Conservation (phyloP, 805 yeast species). For the Brettanomyces sp. region DNA sequence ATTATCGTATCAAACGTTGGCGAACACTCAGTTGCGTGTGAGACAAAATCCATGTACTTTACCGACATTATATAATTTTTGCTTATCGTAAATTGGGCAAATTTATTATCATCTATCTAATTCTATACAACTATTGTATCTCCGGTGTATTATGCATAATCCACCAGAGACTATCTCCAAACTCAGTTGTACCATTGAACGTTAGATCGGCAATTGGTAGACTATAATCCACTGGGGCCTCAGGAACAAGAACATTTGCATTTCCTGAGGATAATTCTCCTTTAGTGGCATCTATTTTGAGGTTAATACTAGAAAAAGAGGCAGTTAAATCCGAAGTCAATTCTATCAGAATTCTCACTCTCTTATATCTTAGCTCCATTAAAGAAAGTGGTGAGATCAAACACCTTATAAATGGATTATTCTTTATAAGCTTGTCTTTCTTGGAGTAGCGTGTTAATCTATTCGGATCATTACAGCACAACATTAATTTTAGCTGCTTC, state of each 20-base stretch:
- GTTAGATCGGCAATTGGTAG: constrained; percentile 29
- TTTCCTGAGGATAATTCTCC: too few species aligned
- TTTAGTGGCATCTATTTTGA: neutral
- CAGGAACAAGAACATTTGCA: neutral
- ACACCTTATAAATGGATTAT: constrained; percentile 14
- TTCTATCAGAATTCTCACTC: constrained; percentile 6
- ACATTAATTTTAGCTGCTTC: constrained; percentile 7
- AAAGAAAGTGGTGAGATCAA: constrained; percentile 13
- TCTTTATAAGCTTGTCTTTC: neutral
- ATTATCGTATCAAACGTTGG: too few species aligned
- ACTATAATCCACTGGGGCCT: constrained; percentile 17
- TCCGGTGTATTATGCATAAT: constrained; percentile 22
- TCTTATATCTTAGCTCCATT: constrained; percentile 6
- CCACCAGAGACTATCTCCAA: constrained; percentile 52
- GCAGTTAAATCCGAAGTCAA: constrained; percentile 9
- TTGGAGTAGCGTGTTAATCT: neutral
- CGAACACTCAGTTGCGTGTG: too few species aligned
- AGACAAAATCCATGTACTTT: too few species aligned
- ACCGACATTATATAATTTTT: too few species aligned
- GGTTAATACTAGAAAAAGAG: constrained; percentile 6
- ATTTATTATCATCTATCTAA: too few species aligned
- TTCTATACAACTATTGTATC: too few species aligned
- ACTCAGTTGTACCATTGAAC: constrained; percentile 42
- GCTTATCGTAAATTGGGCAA: too few species aligned
- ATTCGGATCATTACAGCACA: constrained; percentile 14